Percentiles rank a stretch among this genome's conserved stretches.
phyloP scores from a whole-genome alignment of 371 early-diverging fungal species.

The Mortierella sp. region DNA sequence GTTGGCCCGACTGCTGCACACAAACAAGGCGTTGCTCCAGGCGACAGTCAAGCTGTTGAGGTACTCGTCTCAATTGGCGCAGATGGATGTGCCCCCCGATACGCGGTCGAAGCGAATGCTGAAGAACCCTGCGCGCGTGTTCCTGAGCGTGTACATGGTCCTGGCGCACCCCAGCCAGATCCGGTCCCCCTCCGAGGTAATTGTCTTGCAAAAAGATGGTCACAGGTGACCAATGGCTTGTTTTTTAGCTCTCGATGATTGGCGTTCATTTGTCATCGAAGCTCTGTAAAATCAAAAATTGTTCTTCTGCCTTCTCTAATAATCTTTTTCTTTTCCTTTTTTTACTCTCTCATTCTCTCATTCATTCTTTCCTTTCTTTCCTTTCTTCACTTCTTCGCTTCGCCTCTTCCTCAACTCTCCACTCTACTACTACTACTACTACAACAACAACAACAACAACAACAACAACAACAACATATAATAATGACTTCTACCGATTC shows the following conservation, averaged over 20 bases:
- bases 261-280: not conserved
- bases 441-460: constrained; percentile 15
- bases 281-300: not conserved
- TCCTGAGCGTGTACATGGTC: constrained; percentile 53
- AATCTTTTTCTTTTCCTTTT: not conserved
- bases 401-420: not conserved
- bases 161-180: constrained; percentile 45
- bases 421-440: not conserved
- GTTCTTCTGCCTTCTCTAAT: constrained; percentile 6
- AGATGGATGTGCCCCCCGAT: constrained; percentile 5
- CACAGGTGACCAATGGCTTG: not conserved
- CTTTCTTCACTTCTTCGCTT: not conserved
- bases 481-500: not conserved
- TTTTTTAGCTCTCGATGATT: not conserved
- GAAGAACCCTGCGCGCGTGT: constrained; percentile 42
- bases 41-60: constrained; percentile 38
- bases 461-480: constrained; percentile 4
- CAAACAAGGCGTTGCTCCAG: constrained; percentile 38
- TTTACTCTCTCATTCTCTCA: not conserved
- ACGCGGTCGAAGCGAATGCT: not conserved
- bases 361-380: not conserved
- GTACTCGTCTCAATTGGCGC: constrained; percentile 35
- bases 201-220: not conserved
- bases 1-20: constrained; percentile 35
- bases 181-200: constrained; percentile 48